A percentile compares a stretch with the other conserved stretches of the same genome.
Conservation (phyloP, 805 yeast species). For the Saturnispora dispora region DNA sequence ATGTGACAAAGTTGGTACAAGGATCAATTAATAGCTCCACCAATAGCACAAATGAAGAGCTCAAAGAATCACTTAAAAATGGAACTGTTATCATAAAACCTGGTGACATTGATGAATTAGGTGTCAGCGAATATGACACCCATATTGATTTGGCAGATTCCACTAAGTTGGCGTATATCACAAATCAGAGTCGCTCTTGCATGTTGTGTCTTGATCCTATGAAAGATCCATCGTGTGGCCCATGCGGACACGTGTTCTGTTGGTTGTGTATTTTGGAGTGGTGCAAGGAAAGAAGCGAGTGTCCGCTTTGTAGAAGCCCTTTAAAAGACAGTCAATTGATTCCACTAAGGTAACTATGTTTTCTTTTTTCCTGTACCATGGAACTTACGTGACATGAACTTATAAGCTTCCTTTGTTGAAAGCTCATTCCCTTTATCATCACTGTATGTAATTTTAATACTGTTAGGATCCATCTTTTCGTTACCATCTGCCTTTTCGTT, state of each 20-base stretch:
- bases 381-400: slow-evolving; percentile 65
- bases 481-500: slow-evolving; percentile 7
- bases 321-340: slow-evolving; percentile 55
- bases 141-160: slow-evolving; percentile 50
- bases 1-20: neutral
- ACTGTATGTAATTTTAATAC: slow-evolving; percentile 45
- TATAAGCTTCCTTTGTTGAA: slow-evolving; percentile 63
- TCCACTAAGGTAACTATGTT: slow-evolving; percentile 36
- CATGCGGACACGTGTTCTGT: slow-evolving; percentile 90
- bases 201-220: slow-evolving; percentile 76
- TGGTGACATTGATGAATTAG: neutral
- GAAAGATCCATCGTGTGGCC: slow-evolving; percentile 75
- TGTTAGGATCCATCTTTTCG: slow-evolving; percentile 22
- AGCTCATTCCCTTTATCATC: slow-evolving; percentile 58
- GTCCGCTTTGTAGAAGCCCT: slow-evolving; percentile 81
- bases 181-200: slow-evolving; percentile 63
- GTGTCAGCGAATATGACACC: slow-evolving; percentile 4
- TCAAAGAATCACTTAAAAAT: neutral
- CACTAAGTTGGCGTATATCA: slow-evolving; percentile 52
- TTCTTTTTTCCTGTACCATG: slow-evolving; percentile 44
- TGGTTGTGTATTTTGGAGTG: slow-evolving; percentile 88
- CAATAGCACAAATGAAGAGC: neutral
- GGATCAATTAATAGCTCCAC: neutral
- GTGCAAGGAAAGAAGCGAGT: slow-evolving; percentile 80
- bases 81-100: slow-evolving; percentile 2